Conservation (phyloP, 306 rosid species). For the Cicer pinnatifidum region DNA sequence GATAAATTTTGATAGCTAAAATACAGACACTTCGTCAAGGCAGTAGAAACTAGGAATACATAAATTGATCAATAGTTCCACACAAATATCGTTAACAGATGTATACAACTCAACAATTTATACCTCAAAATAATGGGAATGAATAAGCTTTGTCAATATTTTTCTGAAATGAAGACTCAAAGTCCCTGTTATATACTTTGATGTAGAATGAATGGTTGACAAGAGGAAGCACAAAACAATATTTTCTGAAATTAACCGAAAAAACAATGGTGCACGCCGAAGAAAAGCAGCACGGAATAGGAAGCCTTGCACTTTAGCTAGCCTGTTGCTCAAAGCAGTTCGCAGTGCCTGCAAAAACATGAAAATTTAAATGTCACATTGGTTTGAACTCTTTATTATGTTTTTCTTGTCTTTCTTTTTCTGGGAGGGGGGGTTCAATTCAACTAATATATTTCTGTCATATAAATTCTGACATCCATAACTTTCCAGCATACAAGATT, state of each 20-base stretch:
- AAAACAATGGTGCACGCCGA: conserved; percentile 88
- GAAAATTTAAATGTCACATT: conserved; percentile 38
- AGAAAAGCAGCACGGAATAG: conserved; percentile 98
- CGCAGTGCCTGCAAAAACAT: conserved; percentile 73
- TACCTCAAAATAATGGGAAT: conserved; percentile 97
- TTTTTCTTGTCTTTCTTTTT: neutral
- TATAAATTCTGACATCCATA: no score
- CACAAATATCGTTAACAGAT: conserved; percentile 2
- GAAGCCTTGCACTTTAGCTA: conserved; percentile 99
- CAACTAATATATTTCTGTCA: conserved; percentile 1
- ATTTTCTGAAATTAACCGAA: conserved; percentile 87
- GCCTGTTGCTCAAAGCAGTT: conserved; percentile 94
- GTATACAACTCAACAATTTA: conserved; percentile 30
- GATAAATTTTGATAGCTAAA: conserved; percentile 25
- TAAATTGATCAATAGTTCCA: conserved; percentile 36
- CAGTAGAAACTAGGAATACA: conserved; percentile 19
- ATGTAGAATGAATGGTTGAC: conserved; percentile 84
- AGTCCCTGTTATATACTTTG: conserved; percentile 88
- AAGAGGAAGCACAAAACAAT: conserved; percentile 85
- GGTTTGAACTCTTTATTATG: conserved; percentile 11
- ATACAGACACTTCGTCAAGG: conserved; percentile 33
- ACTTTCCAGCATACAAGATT: no score
- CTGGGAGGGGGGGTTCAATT: neutral
- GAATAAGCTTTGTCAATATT: conserved; percentile 84
- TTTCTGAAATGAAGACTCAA: conserved; percentile 94